Base-by-base conservation (phyloP, 345 rosid species). In the Ceriops zippeliana region DNA sequence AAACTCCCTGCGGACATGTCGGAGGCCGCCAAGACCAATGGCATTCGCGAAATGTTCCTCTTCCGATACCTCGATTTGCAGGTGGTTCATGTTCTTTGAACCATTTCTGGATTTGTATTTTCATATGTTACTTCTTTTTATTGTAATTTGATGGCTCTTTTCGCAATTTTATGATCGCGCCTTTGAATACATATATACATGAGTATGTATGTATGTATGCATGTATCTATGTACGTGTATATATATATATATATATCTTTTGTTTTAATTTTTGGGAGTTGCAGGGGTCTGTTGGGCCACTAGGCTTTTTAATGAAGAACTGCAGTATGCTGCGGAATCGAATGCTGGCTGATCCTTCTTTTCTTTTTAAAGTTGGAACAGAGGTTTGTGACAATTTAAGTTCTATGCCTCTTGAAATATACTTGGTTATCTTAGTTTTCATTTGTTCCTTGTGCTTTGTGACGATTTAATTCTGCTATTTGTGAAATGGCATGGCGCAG, bases 261-360 rank as follows among this genome's bases (percentile, higher is more conserved):
- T 30, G 26, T 22, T n/a, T 60, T 47, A 26, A 34, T 30, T 57
- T 71, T 27, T 52, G 26, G 11, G 47, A 30, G 17, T 74, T 74
- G 73, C 73, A 90, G 98, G 89, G 90, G 31, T 81, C 92, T 19
- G 77, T 57, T 24, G 86, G 99, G 84, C 79, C 86, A 4, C 74
- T 96, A 42, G 87, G 91, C n/a, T 84, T 86, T 75, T 73, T 79
- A 19, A 82, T 90, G 82, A 83, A 80, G 74, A 83, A 87, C 1
- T 87, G 96, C 81, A 63, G 85, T 35, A 80, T 95, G 90, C 87
- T 91, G 47, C 90, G 97, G 1, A 87, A 89, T 66, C 78, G 99
- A 72, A 88, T 95, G 97, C 69, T 91, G 75, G 98, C 91, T 63
- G 99, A 95, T 78, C 97, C 98, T 38, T 92, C 98, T 51, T 90